phyloP scores from a whole-genome alignment of 1,139 yeast genomes.

The Saccharomyces hybrid region DNA sequence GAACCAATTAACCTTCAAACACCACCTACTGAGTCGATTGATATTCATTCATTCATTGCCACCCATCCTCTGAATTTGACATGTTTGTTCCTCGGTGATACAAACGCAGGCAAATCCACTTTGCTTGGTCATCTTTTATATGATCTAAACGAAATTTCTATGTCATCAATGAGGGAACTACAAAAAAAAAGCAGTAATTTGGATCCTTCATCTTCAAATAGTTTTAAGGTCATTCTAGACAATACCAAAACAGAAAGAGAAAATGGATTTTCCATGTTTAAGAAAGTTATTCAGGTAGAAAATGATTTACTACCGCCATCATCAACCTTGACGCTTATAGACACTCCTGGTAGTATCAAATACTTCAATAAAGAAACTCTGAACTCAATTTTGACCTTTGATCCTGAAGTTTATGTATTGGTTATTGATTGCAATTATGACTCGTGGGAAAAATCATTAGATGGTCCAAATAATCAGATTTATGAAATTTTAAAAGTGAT shows the following conservation, averaged over 20 bases:
- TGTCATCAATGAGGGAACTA: conserved; percentile 59
- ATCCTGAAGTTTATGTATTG: conserved; percentile 31
- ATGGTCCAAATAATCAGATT: conserved; percentile 1
- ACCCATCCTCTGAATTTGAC: conserved; percentile 59
- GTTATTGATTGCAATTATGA: conserved; percentile 50
- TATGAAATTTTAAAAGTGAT: neutral
- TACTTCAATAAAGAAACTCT: conserved; percentile 68
- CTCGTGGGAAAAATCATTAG: conserved; percentile 64
- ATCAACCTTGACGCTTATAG: conserved; percentile 60
- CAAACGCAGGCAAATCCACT: conserved; percentile 89
- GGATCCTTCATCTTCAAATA: conserved; percentile 79
- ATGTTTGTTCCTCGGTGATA: conserved; percentile 68
- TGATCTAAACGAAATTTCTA: conserved; percentile 65
- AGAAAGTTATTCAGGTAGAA: conserved; percentile 38
- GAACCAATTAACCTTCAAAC: conserved; percentile 1
- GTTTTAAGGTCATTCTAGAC: conserved; percentile 86
- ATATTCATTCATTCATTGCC: conserved; percentile 7
- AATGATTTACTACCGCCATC: conserved; percentile 25
- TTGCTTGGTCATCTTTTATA: conserved; percentile 72
- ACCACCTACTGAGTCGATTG: conserved; percentile 3
- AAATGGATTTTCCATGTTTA: conserved; percentile 71
- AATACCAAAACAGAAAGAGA: conserved; percentile 68
- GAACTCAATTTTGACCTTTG: conserved; percentile 28
- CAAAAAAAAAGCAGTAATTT: conserved; percentile 62
- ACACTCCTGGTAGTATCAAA: conserved; percentile 74